phyloP scores from a whole-genome alignment of 2,329 filamentous ascomycete species.

The Pezizomycotina sp. region DNA sequence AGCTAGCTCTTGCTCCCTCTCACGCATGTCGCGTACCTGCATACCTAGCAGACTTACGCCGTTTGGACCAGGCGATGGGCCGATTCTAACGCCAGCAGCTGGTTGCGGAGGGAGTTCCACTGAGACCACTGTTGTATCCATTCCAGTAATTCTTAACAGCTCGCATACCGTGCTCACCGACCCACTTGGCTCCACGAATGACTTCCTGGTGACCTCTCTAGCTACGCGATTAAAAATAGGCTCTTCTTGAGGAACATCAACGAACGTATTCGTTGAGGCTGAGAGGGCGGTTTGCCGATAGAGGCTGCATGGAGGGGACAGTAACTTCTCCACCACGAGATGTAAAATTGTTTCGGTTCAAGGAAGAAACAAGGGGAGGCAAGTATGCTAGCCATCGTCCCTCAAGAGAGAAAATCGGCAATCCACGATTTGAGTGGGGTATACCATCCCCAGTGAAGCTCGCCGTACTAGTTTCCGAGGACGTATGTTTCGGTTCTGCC shows the following conservation, averaged over 20 bases:
- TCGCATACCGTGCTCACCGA: constrained; percentile 59
- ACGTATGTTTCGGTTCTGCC: constrained; percentile 37
- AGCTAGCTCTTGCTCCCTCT: constrained; percentile 18
- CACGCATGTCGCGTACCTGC: constrained; percentile 20
- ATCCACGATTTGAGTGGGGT: constrained; percentile 33
- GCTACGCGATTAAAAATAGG: constrained; percentile 60
- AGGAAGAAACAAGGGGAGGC: constrained; percentile 52
- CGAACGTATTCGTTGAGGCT: constrained; percentile 47
- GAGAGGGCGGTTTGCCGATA: constrained; percentile 50
- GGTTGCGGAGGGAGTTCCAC: constrained; percentile 14
- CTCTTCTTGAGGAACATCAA: constrained; percentile 57
- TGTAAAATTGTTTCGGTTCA: constrained; percentile 44
- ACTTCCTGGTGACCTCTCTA: constrained; percentile 65
- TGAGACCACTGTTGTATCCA: constrained; percentile 31
- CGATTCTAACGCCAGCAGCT: constrained; percentile 15
- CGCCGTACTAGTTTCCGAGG: constrained; percentile 26
- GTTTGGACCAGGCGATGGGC: constrained; percentile 14
- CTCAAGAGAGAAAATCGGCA: constrained; percentile 51
- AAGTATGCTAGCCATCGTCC: constrained; percentile 65
- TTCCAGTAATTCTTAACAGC: constrained; percentile 73
- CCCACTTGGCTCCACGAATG: constrained; percentile 57
- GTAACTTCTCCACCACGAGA: constrained; percentile 51
- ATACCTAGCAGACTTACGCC: constrained; percentile 18
- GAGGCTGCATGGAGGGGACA: constrained; percentile 40
- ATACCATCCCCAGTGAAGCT: constrained; percentile 25